These are phyloP conservation scores for Talaromyces albobiverticillius DNA, from an alignment of 2,329 filamentous ascomycete species.

Conservation along the genomic window DNA sequence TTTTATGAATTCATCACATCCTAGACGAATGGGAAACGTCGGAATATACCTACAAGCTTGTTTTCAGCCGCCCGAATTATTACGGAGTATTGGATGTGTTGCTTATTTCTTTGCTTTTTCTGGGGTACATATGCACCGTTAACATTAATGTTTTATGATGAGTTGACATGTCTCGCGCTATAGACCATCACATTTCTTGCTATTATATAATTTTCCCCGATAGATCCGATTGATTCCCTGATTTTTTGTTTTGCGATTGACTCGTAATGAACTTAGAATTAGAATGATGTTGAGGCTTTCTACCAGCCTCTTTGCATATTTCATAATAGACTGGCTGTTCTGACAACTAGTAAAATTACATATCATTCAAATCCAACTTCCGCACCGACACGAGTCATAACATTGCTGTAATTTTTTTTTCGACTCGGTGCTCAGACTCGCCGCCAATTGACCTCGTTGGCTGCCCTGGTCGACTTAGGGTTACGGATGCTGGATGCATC, in stretches of 20 bases:
- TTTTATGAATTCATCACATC: constrained; percentile 14
- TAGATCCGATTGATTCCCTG: too few species aligned
- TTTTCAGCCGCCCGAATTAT: neutral
- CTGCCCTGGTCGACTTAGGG: too few species aligned
- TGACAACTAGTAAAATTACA: neutral
- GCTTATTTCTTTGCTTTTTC: neutral
- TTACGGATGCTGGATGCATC: too few species aligned
- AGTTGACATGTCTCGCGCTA: too few species aligned
- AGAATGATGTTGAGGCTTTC: neutral
- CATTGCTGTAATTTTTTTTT: too few species aligned
- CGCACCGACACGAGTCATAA: too few species aligned
- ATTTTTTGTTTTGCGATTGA: too few species aligned
- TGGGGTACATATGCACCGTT: neutral
- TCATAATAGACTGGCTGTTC: neutral
- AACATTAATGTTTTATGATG: neutral
- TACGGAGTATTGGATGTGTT: neutral
- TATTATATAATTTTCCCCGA: neutral
- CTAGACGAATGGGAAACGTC: neutral
- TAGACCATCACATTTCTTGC: neutral
- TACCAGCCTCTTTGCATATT: neutral
- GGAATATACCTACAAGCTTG: neutral
- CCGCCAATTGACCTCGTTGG: too few species aligned
- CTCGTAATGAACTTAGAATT: neutral
- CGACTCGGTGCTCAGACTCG: too few species aligned
- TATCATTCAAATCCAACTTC: neutral